Base-by-base conservation (phyloP, 2,329 filamentous ascomycete species). In the Aureobasidium sp. region DNA sequence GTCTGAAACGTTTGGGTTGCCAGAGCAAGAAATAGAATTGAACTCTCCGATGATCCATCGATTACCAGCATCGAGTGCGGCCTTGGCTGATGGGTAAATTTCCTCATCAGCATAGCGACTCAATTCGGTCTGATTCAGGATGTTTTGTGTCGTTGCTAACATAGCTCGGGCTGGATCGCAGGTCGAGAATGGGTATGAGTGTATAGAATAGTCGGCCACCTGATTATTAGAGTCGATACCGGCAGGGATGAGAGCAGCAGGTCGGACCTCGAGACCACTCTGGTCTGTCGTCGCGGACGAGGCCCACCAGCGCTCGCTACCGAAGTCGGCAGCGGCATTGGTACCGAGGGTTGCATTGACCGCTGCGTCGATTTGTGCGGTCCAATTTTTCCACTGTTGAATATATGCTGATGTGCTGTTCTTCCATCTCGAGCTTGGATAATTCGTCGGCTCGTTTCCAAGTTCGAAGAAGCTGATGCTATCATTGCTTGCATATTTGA, bases 21-120 rank as follows among this genome's bases (percentile, higher is more conserved):
- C 75, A n/a, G 69, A 70, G 64, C 75, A 77, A 6, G 74, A 71
- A 52, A 77, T 74, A 5, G 71, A 73, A 68, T 77, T 77, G 67
- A 74, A 75, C 63, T 77, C 75, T 41, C 74, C 75, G 17, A 77
- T 71, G 51, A 71, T 66, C 70, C 70, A 71, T 1, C 63, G 61
- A n/a, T 56, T 66, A 22, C 68, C 69, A 8, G 65, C 63, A 31
- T 68, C 68, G 11, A 70, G 64, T 5, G 70, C 68, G 2, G 70
- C 69, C 42, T 67, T 60, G 0, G 68, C 69, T 0, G 69, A 70
- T 3, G 70, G 70, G 14, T 68, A 67, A 47, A 71, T 70, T 22
- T 70, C 69, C 1, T 66, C 66, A 37, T 68, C 66, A 7, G 69
- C 69, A 52, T 71, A 71, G 8, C 62, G 53, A 8, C 64, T 52